phyloP scores from a whole-genome alignment of 2,329 filamentous ascomycete species.

The Aspergillus brunneoviolaceus region DNA sequence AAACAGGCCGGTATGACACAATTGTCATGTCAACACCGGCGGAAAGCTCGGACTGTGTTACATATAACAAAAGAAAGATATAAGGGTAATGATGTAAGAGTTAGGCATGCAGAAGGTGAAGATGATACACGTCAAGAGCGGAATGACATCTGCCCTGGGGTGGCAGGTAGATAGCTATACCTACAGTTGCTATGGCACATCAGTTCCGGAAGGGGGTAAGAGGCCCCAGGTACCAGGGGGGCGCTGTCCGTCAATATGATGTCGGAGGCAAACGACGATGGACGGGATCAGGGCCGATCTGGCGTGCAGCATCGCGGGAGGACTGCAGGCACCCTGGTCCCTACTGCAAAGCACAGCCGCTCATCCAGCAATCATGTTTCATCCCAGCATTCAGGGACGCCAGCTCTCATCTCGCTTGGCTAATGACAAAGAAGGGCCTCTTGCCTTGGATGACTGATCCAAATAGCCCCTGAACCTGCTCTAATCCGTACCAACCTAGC shows the following conservation, averaged over 20 bases:
- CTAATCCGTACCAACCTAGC: neutral
- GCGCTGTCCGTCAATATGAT: neutral
- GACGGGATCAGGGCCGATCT: constrained; percentile 4
- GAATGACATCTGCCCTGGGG: neutral
- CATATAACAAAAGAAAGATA: neutral
- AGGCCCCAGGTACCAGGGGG: neutral
- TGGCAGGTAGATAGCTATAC: neutral
- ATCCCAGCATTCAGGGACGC: constrained; percentile 1
- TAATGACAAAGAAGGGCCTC: neutral
- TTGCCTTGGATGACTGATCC: neutral
- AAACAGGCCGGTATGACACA: neutral
- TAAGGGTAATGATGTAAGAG: neutral
- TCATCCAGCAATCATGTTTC: constrained; percentile 11
- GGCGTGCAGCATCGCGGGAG: constrained; percentile 11
- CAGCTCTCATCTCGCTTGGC: constrained; percentile 8
- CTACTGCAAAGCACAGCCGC: constrained; percentile 16
- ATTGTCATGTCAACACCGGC: neutral
- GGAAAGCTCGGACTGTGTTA: neutral
- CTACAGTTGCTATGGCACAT: neutral
- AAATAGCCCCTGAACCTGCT: neutral
- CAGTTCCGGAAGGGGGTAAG: neutral
- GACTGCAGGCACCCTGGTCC: constrained; percentile 13
- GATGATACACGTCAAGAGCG: neutral
- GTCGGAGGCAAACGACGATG: neutral
- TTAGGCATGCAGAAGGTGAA: neutral